Percentiles rank a stretch among this genome's conserved stretches.
Conservation (phyloP, 2,329 filamentous ascomycete genomes). For the Eutypa lata region DNA sequence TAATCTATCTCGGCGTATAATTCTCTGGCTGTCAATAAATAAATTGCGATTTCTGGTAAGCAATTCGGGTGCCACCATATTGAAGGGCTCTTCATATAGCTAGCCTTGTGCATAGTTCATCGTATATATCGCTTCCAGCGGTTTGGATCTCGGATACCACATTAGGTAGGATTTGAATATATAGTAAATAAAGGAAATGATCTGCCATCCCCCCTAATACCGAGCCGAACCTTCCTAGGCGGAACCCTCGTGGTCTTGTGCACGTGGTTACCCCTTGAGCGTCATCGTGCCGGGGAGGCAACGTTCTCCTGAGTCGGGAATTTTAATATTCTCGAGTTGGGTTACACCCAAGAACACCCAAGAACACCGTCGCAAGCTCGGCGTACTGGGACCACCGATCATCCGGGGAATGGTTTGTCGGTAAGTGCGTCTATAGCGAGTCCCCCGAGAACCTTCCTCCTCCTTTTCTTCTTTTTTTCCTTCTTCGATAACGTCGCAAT, state of each 20-base stretch:
- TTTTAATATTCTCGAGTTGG: background rate
- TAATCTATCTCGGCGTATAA: too few species aligned
- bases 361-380: too few species aligned
- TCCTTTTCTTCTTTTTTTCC: background rate
- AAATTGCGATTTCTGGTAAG: too few species aligned
- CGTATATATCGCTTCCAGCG: background rate
- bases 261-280: background rate
- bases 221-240: background rate
- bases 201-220: background rate
- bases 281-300: background rate
- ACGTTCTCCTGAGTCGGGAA: background rate
- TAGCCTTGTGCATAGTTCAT: background rate
- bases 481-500: too few species aligned
- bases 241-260: background rate
- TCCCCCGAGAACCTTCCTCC: background rate
- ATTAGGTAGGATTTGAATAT: background rate
- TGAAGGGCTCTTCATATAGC: background rate
- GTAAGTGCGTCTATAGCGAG: background rate
- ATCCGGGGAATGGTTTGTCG: background rate
- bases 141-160: background rate
- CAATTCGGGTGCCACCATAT: too few species aligned
- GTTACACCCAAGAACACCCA: background rate
- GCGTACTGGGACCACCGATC: background rate
- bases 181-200: background rate
- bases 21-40: too few species aligned